These are phyloP conservation scores for Termitomyces sp. DNA, from an alignment of 768 basidiomycete species.

Conservation along the genomic window DNA sequence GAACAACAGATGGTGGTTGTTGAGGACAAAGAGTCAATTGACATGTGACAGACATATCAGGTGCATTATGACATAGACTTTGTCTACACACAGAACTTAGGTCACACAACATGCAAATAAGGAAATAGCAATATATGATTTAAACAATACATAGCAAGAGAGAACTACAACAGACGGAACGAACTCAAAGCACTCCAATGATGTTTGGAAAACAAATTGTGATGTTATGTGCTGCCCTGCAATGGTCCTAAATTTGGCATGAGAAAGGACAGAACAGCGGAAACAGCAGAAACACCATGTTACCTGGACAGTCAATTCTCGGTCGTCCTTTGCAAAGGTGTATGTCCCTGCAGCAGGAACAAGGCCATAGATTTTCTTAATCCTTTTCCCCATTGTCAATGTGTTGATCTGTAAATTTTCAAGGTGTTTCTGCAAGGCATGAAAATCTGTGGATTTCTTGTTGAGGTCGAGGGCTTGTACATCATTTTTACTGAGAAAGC, in stretches of 20 bases:
- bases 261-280: background rate
- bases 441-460: constrained; percentile 19
- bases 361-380: constrained; percentile 34
- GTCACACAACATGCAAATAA: too few relatives aligned
- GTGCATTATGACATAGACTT: too few relatives aligned
- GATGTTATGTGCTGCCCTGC: constrained; percentile 28
- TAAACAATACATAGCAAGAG: too few relatives aligned
- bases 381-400: constrained; percentile 15
- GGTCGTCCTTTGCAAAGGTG: constrained; percentile 35
- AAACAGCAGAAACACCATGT: background rate
- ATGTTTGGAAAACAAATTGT: constrained; percentile 29
- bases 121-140: too few relatives aligned
- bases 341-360: constrained; percentile 34
- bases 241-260: constrained; percentile 36
- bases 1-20: too few relatives aligned
- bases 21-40: too few relatives aligned
- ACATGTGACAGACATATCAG: too few relatives aligned
- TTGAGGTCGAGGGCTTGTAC: constrained; percentile 26
- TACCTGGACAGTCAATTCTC: constrained; percentile 38
- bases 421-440: constrained; percentile 34
- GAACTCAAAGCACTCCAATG: constrained; percentile 37
- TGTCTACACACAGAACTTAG: too few relatives aligned
- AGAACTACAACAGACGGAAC: too few relatives aligned
- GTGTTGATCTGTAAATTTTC: constrained; percentile 32
- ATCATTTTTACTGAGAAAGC: constrained; percentile 20